phyloP scores from a whole-genome alignment of 2,329 filamentous ascomycete genomes.

The Phialophora chinensis region DNA sequence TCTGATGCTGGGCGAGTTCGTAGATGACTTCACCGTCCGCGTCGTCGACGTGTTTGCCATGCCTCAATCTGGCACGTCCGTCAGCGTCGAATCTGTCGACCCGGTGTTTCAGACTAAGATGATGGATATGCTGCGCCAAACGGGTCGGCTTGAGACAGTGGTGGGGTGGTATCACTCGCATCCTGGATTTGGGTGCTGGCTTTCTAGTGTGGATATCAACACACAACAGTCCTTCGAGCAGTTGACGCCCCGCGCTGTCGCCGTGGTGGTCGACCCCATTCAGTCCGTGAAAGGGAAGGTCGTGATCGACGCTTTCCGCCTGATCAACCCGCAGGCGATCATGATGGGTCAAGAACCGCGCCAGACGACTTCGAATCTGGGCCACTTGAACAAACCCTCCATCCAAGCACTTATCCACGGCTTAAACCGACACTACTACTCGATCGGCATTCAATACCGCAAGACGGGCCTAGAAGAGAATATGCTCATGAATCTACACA shows the following conservation, averaged over 20 bases:
- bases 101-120: conserved; percentile 99
- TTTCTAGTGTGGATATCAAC: conserved; percentile 98
- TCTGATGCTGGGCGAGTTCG: conserved; percentile 97
- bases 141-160: conserved; percentile 92
- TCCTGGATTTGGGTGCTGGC: conserved; percentile 98
- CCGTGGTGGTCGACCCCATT: conserved; percentile 97
- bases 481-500: conserved; percentile 99
- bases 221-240: conserved; percentile 99
- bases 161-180: conserved; percentile 99
- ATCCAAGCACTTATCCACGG: conserved; percentile 99
- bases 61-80: conserved; percentile 97
- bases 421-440: conserved; percentile 98
- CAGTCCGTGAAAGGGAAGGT: conserved; percentile 99
- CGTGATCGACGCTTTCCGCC: conserved; percentile 97
- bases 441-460: conserved; percentile 96
- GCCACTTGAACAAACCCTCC: conserved; percentile 98
- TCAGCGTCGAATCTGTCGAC: conserved; percentile 97
- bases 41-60: conserved; percentile 99
- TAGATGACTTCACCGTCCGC: conserved; percentile 97
- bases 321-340: conserved; percentile 96
- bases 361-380: conserved; percentile 96
- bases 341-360: conserved; percentile 98
- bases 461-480: conserved; percentile 98
- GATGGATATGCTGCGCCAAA: conserved; percentile 99
- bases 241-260: conserved; percentile 92